Evolutionary conservation across 352 stramenopile species (phyloP).

Genomic region (Peronospora farinosa): DNA sequence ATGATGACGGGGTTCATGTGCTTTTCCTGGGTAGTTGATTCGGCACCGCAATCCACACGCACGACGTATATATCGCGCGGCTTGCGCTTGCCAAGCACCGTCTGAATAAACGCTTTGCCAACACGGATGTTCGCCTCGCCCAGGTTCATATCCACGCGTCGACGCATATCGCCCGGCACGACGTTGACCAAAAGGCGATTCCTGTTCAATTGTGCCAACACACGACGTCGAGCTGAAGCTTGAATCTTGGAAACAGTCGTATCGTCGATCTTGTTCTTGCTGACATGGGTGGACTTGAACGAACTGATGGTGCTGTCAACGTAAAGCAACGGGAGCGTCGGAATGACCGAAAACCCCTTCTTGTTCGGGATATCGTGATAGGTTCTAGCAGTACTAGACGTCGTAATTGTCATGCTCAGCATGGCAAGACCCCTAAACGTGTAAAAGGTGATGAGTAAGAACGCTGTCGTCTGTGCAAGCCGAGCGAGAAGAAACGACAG

Average conservation of each 20-base stretch:
- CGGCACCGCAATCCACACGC: constrained; percentile 54
- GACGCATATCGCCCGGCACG: constrained; percentile 46
- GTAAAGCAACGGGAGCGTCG: constrained; percentile 31
- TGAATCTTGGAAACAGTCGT: constrained; percentile 20
- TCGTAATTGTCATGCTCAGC: constrained; percentile 22
- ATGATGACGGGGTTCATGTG: constrained; percentile 83
- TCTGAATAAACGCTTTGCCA: constrained; percentile 64
- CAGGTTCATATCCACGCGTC: constrained; percentile 48
- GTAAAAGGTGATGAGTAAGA: constrained; percentile 43
- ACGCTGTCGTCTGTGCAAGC: constrained; percentile 30
- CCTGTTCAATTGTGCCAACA: constrained; percentile 38
- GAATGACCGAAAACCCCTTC: not conserved
- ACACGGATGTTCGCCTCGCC: constrained; percentile 55
- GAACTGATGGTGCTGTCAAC: constrained; percentile 11
- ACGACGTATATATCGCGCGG: constrained; percentile 65
- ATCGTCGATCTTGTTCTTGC: constrained; percentile 27
- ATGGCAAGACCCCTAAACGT: constrained; percentile 43
- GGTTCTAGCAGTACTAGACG: constrained; percentile 4
- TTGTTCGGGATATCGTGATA: constrained; percentile 2
- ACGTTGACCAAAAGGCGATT: constrained; percentile 44
- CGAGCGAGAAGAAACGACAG: constrained; percentile 20
- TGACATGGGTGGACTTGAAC: constrained; percentile 16
- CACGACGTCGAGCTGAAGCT: constrained; percentile 37
- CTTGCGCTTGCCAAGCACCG: constrained; percentile 33
- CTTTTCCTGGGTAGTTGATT: constrained; percentile 40